phyloP scores from a whole-genome alignment of 345 rosid genomes.

The Draba incana region DNA sequence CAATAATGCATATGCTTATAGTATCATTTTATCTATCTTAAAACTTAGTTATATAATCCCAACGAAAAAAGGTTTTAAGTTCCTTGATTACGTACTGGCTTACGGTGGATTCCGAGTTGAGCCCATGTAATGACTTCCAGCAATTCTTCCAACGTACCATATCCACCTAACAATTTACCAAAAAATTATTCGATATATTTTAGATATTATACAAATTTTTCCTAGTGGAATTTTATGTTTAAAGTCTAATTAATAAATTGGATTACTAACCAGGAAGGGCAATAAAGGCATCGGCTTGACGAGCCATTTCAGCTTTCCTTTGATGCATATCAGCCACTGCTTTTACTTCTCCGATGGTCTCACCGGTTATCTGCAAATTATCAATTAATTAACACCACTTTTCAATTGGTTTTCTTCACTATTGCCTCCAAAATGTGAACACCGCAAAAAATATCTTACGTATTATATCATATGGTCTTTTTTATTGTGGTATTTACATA shows the following conservation, averaged over 20 bases:
- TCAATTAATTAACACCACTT: not conserved
- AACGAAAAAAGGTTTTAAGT: not conserved
- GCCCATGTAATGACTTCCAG: conserved; percentile 99
- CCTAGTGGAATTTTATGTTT: not conserved
- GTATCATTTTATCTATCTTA: not conserved
- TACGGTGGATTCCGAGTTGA: conserved; percentile 91
- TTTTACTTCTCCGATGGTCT: conserved; percentile 84
- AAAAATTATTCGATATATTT: not conserved
- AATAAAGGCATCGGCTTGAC: conserved; percentile 93
- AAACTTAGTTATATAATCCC: not conserved
- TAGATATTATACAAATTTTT: not conserved
- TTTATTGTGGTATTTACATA: conserved; percentile 23
- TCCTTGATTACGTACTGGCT: conserved; percentile 66
- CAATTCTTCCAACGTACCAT: conserved; percentile 93
- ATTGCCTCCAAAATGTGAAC: conserved; percentile 30
- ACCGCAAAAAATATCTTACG: conserved; percentile 16
- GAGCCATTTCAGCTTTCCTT: conserved; percentile 95
- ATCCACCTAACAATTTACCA: conserved; percentile 65
- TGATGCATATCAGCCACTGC: conserved; percentile 95
- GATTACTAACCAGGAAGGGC: conserved; percentile 78
- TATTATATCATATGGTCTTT: conserved; percentile 22
- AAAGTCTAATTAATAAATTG: not conserved
- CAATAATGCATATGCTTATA: conserved; percentile 34
- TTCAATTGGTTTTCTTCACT: not conserved
- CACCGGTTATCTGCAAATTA: conserved; percentile 68